Base-by-base conservation (phyloP, 2,329 filamentous ascomycete genomes). In the Curvularia sp. region DNA sequence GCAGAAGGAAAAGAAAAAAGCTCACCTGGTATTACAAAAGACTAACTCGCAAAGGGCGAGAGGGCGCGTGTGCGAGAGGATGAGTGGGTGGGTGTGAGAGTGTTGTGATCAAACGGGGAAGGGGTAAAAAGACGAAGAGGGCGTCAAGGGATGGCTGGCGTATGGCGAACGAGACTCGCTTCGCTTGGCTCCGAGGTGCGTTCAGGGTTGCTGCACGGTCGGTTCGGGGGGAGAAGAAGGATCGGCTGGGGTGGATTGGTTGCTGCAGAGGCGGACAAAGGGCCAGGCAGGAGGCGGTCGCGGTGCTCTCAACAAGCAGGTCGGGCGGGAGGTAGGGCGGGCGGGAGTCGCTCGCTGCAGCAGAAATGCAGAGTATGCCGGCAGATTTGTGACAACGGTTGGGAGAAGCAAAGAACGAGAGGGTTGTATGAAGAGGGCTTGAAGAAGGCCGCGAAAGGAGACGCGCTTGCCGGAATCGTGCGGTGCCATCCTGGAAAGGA, bases 11-110 rank as follows among this genome's bases (percentile, higher is more conserved):
- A 20, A 20, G 4, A 20, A 20, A 20, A 20, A 60, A 43, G 70
- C 73, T 71, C 69, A 77, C 73, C 68, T 66, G 66, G 62, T 66
- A 63, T 66, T 69, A 69, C 66, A 69, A 60, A 31, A 49, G 52
- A 46, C 51, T 51, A 53, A 53, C 44, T 42, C 47, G 42, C 42
- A 18, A 18, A 49, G 56, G 55, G 58, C 54, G 55, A 31, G 41
- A 24, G 58, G 26, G 41, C 35, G 46, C 38, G 46, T n/a, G 49
- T 50, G 38, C 22, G 15, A 18, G 26, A n/a, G 33, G 5, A n/a
- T 38, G 41, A 24, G 46, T 31, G 46, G 20, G 49, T 50, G 38
- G n/a, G 46, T 44, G 53, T 35, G 35, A 4, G 48, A 10, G 52
- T 26, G 42, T 44, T 38, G 54, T 31, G 44, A 20, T 33, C 28